These are phyloP conservation scores for Liriodendron chinense DNA, from an alignment of 164 flowering plant species.

Conservation along the genomic window DNA sequence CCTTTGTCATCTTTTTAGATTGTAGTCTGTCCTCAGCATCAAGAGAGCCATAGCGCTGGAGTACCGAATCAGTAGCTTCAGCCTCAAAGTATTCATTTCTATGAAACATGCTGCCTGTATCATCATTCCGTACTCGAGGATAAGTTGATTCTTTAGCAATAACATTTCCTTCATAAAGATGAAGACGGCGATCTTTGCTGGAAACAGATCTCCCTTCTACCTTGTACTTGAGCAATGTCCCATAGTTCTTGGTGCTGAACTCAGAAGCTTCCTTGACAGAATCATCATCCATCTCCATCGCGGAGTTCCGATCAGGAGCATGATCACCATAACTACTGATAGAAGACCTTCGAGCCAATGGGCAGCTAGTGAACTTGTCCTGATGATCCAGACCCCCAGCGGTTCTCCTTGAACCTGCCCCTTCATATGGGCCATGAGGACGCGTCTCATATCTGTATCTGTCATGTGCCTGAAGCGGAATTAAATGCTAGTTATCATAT, in stretches of 20 bases:
- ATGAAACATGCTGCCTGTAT: slow-evolving; percentile 14
- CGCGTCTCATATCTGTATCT: background rate
- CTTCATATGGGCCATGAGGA: slow-evolving; percentile 3
- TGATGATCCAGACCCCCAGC: background rate
- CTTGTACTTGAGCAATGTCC: background rate
- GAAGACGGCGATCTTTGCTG: background rate
- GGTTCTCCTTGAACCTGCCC: background rate
- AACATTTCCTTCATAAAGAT: slow-evolving; percentile 1
- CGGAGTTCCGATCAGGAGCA: slow-evolving; percentile 5
- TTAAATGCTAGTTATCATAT: background rate
- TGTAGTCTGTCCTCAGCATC: slow-evolving; percentile 31
- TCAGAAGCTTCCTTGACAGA: slow-evolving; percentile 1
- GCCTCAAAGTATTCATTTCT: slow-evolving; percentile 26
- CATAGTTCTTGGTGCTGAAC: slow-evolving; percentile 4
- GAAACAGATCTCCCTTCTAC: slow-evolving; percentile 1
- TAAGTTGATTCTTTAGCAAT: slow-evolving; percentile 15
- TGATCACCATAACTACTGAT: background rate
- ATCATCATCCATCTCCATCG: slow-evolving; percentile 8
- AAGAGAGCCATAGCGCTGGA: slow-evolving; percentile 15
- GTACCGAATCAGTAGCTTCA: slow-evolving; percentile 26
- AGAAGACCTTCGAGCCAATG: background rate
- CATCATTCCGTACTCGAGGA: slow-evolving; percentile 24
- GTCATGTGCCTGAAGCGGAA: slow-evolving; percentile 1
- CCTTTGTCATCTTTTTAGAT: slow-evolving; percentile 35
- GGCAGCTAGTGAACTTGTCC: background rate